These are phyloP conservation scores for Ormosia semicastrata DNA, from an alignment of 306 rosid species.

Conservation along the genomic window DNA sequence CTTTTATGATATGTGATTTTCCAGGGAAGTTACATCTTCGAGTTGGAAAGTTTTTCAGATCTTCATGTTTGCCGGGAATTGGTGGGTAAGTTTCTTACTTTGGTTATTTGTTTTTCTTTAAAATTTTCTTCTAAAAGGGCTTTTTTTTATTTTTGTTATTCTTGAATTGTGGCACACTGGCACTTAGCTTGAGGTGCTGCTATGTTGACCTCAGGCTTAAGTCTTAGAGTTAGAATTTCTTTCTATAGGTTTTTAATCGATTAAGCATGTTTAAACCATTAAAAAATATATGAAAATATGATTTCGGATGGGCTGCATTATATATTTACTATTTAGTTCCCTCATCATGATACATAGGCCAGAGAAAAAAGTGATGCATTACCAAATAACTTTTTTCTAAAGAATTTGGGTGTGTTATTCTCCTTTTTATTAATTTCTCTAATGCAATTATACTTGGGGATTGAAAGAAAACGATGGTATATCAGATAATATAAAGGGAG, in stretches of 20 bases:
- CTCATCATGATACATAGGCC: background rate
- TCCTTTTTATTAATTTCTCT: background rate
- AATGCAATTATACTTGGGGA: background rate
- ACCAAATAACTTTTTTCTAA: background rate
- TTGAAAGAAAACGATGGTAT: background rate
- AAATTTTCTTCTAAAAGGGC: background rate
- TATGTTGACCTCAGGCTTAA: conserved; percentile 6
- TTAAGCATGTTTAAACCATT: background rate
- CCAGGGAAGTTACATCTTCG: conserved; percentile 89
- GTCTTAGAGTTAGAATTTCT: conserved; percentile 1
- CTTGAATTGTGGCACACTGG: conserved; percentile 4
- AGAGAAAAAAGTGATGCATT: background rate
- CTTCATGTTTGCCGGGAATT: conserved; percentile 81
- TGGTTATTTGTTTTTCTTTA: background rate
- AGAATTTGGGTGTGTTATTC: conserved; percentile 1
- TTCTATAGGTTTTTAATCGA: background rate
- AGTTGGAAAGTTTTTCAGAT: conserved; percentile 76
- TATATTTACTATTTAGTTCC: conserved; percentile 9
- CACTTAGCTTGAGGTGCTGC: conserved; percentile 20
- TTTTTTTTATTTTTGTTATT: background rate
- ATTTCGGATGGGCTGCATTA: background rate
- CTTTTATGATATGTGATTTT: conserved; percentile 23
- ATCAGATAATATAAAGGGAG: background rate
- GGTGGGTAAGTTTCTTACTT: conserved; percentile 58
- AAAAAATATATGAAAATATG: background rate